Conservation (phyloP, 441 rosid genomes). For the Metrosideros polymorpha region DNA sequence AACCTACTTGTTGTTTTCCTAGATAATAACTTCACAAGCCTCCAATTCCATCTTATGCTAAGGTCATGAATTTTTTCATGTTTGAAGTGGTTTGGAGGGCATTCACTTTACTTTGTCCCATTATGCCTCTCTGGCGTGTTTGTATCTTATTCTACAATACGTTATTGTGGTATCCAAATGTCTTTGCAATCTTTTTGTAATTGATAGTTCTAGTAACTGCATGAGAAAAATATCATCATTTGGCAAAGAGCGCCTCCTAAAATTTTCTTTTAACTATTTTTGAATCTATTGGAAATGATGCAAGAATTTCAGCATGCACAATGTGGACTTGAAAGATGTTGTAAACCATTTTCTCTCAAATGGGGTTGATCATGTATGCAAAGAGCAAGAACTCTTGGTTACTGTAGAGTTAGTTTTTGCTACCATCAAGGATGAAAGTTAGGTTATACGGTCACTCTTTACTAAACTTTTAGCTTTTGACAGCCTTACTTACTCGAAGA, state of each 20-base stretch:
- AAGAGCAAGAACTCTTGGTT: not conserved
- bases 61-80: not conserved
- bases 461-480: too few species aligned
- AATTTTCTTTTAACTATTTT: not conserved
- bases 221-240: not conserved
- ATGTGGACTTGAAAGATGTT: not conserved
- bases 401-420: not conserved
- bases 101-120: not conserved
- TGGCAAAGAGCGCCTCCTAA: not conserved
- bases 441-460: too few species aligned
- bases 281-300: not conserved
- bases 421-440: not conserved
- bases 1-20: not conserved
- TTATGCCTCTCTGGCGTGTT: not conserved
- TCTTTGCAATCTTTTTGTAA: not conserved
- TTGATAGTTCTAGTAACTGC: not conserved
- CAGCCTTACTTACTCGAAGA: not conserved
- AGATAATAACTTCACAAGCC: not conserved
- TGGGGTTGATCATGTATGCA: not conserved
- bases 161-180: not conserved
- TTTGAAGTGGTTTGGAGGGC: not conserved
- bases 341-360: not conserved
- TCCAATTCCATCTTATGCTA: not conserved
- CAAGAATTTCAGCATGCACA: not conserved
- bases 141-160: not conserved